Evolutionary conservation across 495 filamentous ascomycete species (phyloP).

Genomic region (Penicillium tannophilum): DNA sequence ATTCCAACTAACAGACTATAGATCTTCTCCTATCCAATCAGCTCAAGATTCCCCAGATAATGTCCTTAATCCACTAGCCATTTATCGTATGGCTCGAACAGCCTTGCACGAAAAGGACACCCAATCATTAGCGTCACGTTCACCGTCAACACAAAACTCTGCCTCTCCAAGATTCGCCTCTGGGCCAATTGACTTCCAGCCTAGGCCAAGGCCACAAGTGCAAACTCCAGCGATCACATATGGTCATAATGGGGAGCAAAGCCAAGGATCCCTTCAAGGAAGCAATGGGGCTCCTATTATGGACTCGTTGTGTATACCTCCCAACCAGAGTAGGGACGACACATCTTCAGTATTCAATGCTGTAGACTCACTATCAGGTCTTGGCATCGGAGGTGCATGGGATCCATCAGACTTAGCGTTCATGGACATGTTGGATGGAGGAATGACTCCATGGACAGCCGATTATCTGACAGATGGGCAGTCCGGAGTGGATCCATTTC

Average conservation of each 20-base stretch:
- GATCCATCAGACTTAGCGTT: conserved; percentile 20
- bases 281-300: neutral
- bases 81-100: conserved; percentile 28
- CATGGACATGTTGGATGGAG: conserved; percentile 21
- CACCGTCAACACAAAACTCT: conserved; percentile 8
- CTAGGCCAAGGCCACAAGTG: neutral
- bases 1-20: conserved; percentile 1
- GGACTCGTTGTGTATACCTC: neutral
- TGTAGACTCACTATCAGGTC: conserved; percentile 1
- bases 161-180: neutral
- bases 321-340: neutral
- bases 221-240: neutral
- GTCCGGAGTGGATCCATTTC: conserved; percentile 23
- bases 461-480: conserved; percentile 27
- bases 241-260: neutral
- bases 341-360: neutral
- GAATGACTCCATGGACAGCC: conserved; percentile 21
- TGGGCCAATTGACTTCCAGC: neutral
- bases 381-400: conserved; percentile 11
- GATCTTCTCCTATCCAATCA: conserved; percentile 8
- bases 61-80: conserved; percentile 25
- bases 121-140: conserved; percentile 7
- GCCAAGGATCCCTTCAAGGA: neutral
- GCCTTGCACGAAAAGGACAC: conserved; percentile 19
- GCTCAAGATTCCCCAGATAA: conserved; percentile 24